Percentiles rank a stretch among this genome's conserved stretches.
Conservation (phyloP, 768 basidiomycete genomes). For the Cubamyces sp. region DNA sequence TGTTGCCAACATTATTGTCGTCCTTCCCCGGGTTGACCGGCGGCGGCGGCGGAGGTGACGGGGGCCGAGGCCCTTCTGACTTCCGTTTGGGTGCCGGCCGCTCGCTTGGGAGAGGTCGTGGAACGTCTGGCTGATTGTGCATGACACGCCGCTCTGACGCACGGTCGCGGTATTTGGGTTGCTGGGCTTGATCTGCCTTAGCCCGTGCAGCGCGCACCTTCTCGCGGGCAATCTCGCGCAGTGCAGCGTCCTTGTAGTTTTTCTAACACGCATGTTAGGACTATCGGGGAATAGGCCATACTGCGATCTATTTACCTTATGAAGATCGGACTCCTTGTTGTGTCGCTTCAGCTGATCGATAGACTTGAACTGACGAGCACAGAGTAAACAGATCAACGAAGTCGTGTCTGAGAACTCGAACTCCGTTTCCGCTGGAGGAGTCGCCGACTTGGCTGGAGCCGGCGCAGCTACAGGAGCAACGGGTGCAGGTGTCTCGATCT, state of each 20-base stretch:
- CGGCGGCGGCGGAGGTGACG: conserved; percentile 64
- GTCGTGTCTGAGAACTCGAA: conserved; percentile 83
- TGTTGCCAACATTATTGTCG: conserved; percentile 87
- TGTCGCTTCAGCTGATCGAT: conserved; percentile 86
- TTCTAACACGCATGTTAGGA: conserved; percentile 53
- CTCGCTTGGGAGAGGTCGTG: conserved; percentile 45
- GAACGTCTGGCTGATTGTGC: conserved; percentile 91
- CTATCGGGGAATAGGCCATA: no score
- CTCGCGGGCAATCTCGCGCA: conserved; percentile 75
- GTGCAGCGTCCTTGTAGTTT: conserved; percentile 75
- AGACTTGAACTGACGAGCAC: conserved; percentile 90
- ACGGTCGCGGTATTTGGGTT: conserved; percentile 92
- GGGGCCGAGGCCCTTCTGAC: conserved; percentile 64
- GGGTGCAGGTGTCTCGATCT: conserved; percentile 24
- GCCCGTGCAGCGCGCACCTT: conserved; percentile 53
- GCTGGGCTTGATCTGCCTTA: conserved; percentile 40
- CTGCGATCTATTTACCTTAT: conserved; percentile 70
- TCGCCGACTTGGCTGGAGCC: conserved; percentile 35
- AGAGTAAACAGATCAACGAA: conserved; percentile 84
- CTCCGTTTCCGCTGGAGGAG: conserved; percentile 55
- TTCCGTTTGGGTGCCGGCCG: conserved; percentile 44
- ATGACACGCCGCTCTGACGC: conserved; percentile 89
- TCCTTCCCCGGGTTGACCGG: conserved; percentile 77
- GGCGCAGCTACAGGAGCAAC: conserved; percentile 23
- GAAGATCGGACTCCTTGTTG: conserved; percentile 91